Evolutionary conservation across 2,329 filamentous ascomycete species (phyloP).

Genomic region (Fusarium camptoceras): DNA sequence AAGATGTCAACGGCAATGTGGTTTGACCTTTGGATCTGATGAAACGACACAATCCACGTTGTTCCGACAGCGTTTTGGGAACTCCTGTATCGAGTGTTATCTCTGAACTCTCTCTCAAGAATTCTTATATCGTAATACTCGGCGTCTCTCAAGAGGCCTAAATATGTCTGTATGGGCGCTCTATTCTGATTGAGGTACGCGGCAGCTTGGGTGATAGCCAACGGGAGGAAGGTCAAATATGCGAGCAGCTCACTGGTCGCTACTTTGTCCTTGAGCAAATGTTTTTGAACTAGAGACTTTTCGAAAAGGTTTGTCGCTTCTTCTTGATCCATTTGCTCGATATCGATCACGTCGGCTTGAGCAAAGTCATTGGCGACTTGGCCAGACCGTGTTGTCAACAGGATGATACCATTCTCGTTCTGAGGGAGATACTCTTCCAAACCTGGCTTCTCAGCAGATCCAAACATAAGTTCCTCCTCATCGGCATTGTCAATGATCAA

Average conservation of each 20-base stretch:
- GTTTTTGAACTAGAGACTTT: constrained; percentile 16
- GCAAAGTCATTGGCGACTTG: neutral
- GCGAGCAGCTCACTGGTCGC: constrained; percentile 45
- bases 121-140: constrained; percentile 38
- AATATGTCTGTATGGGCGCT: constrained; percentile 44
- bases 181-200: constrained; percentile 50
- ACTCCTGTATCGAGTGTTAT: constrained; percentile 43
- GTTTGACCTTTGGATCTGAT: constrained; percentile 39
- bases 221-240: constrained; percentile 48
- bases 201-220: constrained; percentile 53
- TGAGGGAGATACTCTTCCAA: constrained; percentile 46
- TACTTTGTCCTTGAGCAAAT: constrained; percentile 36
- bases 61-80: constrained; percentile 47
- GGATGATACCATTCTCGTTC: constrained; percentile 24
- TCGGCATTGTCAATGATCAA: constrained; percentile 61
- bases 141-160: constrained; percentile 40
- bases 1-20: neutral
- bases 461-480: constrained; percentile 50
- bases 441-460: neutral
- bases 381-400: constrained; percentile 39
- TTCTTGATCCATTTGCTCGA: constrained; percentile 26
- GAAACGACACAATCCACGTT: constrained; percentile 53
- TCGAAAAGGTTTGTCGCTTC: constrained; percentile 43
- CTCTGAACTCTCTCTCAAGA: constrained; percentile 49
- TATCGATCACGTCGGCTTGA: constrained; percentile 27